Conservation (phyloP, 176 grass and related monocot genomes). For the Pontederia crassipes region DNA sequence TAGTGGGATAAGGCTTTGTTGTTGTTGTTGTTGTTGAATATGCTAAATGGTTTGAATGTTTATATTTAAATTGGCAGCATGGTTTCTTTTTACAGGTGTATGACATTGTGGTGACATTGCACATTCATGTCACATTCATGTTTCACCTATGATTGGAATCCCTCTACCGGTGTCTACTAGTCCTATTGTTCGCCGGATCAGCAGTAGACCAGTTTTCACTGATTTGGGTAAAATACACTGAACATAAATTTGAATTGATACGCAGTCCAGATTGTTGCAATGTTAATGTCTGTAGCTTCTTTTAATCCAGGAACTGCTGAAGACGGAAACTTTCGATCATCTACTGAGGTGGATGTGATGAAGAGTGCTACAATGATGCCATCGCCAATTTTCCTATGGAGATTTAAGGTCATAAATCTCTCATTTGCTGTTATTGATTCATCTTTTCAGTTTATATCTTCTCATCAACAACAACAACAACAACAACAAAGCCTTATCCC, state of each 20-base stretch:
- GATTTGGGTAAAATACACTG: neutral
- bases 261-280: neutral
- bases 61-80: too few relatives aligned
- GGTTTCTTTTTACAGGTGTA: too few relatives aligned
- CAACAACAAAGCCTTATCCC: too few relatives aligned
- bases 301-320: slow-evolving; percentile 1
- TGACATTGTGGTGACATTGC: too few relatives aligned
- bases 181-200: slow-evolving; percentile 2
- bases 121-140: neutral
- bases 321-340: slow-evolving; percentile 8
- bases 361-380: slow-evolving; percentile 67
- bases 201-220: neutral
- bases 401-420: slow-evolving; percentile 51
- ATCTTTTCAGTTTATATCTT: neutral
- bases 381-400: slow-evolving; percentile 83
- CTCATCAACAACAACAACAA: too few relatives aligned
- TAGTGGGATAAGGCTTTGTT: too few relatives aligned
- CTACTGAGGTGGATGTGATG: slow-evolving; percentile 38
- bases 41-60: too few relatives aligned
- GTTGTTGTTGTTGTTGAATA: too few relatives aligned
- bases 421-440: neutral
- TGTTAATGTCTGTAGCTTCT: slow-evolving; percentile 16
- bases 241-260: neutral
- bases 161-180: slow-evolving; percentile 2
- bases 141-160: slow-evolving; percentile 4